These are phyloP conservation scores for Tricholoma terreum DNA, from an alignment of 768 basidiomycete species.

Conservation along the genomic window DNA sequence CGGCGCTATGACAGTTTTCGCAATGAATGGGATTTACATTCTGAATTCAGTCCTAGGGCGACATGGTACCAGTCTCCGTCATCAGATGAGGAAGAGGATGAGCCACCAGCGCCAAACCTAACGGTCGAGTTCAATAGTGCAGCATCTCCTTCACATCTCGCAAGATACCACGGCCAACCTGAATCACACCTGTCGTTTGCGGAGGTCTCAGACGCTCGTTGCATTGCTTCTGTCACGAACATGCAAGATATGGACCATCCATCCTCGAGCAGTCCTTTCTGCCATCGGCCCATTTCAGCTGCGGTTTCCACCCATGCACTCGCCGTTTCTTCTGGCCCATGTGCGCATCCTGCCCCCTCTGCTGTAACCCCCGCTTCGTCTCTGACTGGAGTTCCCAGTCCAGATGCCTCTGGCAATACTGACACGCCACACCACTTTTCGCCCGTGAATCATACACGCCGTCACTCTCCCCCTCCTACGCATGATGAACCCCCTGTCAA, in stretches of 20 bases:
- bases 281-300: not conserved
- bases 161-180: not conserved
- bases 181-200: not conserved
- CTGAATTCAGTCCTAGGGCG: not conserved
- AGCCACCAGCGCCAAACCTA: not conserved
- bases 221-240: not conserved
- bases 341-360: not conserved
- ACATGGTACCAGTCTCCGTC: not conserved
- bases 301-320: not conserved
- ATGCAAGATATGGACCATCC: not conserved
- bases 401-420: not conserved
- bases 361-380: not conserved
- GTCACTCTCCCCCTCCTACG: not conserved
- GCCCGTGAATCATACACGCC: not conserved
- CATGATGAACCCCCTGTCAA: not conserved
- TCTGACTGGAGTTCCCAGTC: not conserved
- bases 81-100: not conserved
- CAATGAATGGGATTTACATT: not conserved
- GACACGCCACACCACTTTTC: not conserved
- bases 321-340: not conserved
- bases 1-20: not conserved
- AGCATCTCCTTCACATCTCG: not conserved
- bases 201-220: not conserved
- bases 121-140: not conserved
- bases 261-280: not conserved